Base-by-base conservation (phyloP, 2,329 filamentous ascomycete genomes). In the Arthrobotrys entomopaga region DNA sequence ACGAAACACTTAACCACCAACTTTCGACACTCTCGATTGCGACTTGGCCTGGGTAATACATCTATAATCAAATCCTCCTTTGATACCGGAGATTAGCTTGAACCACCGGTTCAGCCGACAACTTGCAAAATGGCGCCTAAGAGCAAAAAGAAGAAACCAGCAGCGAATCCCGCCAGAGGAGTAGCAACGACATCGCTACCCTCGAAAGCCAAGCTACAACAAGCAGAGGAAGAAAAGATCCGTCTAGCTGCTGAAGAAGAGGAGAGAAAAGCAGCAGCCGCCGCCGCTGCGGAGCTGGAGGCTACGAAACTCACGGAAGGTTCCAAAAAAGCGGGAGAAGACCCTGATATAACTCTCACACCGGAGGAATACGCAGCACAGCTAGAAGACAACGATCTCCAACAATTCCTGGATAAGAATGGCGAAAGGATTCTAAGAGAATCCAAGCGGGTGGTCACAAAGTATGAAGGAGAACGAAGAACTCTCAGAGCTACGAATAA, bases 141-240 rank as follows among this genome's bases (percentile, higher is more conserved):
- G 34, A 91, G 92, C 82, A 97, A 96, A 84, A 97, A 97, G 84
- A 96, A 92, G 85, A 98, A 97, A 86, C 86, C 91, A 65, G 87
- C 88, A 24, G 87, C 90, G 34, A 98, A 97, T 82, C 92, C 93
- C 72, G 92, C 93, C 43, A 87, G 95, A 81, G 95, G 93, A 16
- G 96, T 97, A 83, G 92, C 94, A 77, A 99, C 95, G 3, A 96
- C 92, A 11, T 98, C 94, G 0, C 87, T 96, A 72, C 92, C 93
- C 49, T 96, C 92, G 22, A 96, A 93, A 78, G 86, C 88, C 7
- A 86, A 91, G 80, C 84, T 74, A 20, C 70, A 74, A 20, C 70
- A 74, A 24, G 69, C 63, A 10, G 61, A 73, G 24, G 63, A 72
- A 43, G 67, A 72, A 50, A 76, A 70, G 29, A 60, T 65, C 43